phyloP scores from a whole-genome alignment of 2,329 filamentous ascomycete genomes.

The Xylariaceae sp. region DNA sequence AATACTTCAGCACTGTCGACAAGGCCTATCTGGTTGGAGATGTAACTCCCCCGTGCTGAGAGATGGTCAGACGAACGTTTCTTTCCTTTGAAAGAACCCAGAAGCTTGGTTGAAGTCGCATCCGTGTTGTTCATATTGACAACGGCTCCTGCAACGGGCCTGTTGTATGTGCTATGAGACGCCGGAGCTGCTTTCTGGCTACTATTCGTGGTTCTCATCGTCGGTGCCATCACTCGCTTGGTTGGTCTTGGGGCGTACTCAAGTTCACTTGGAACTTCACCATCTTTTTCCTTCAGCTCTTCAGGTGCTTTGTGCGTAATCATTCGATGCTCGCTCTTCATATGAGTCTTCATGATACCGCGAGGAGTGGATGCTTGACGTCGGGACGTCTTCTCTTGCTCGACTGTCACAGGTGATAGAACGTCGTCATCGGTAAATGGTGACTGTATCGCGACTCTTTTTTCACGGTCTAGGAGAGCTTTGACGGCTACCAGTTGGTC shows the following conservation, averaged over 20 bases:
- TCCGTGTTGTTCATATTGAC: neutral
- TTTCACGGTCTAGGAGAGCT: neutral
- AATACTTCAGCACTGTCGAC: no score
- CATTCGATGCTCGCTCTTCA: conserved; percentile 15
- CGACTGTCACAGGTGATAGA: conserved; percentile 21
- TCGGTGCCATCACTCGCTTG: conserved; percentile 1
- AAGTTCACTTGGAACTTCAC: neutral
- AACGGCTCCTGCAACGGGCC: conserved; percentile 20
- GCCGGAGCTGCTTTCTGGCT: conserved; percentile 10
- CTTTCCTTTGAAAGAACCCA: no score
- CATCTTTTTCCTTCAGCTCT: conserved; percentile 5
- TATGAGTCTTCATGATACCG: conserved; percentile 25
- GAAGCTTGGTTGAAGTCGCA: no score
- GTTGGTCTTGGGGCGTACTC: neutral
- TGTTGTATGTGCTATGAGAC: conserved; percentile 25
- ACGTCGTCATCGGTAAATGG: conserved; percentile 16
- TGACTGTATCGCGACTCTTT: conserved; percentile 22
- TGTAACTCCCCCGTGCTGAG: no score
- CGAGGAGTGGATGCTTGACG: conserved; percentile 17
- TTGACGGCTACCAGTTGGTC: no score
- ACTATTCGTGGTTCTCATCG: conserved; percentile 7
- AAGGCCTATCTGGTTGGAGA: no score
- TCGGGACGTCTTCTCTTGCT: conserved; percentile 24
- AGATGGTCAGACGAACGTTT: no score
- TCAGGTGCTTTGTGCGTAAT: conserved; percentile 8